phyloP scores from a whole-genome alignment of 2,329 filamentous ascomycete genomes.

The Whalleya microplaca region DNA sequence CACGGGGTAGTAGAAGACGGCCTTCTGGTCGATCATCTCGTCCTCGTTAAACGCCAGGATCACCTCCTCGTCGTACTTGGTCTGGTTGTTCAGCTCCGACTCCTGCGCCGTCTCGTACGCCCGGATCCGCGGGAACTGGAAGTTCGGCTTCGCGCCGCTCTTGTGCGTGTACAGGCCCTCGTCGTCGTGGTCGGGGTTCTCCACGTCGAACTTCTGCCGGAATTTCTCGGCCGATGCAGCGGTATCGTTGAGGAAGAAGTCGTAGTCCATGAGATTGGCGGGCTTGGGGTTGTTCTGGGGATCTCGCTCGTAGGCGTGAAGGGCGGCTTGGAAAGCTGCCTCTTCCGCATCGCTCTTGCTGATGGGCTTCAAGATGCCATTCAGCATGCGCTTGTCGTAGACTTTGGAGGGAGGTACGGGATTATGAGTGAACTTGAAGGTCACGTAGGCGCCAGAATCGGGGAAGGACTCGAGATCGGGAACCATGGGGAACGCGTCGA shows the following conservation, averaged over 20 bases:
- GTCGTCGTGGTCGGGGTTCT: constrained; percentile 58
- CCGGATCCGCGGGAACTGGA: constrained; percentile 64
- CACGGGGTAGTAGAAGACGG: constrained; percentile 70
- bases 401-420: constrained; percentile 56
- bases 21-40: constrained; percentile 52
- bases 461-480: constrained; percentile 72
- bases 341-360: constrained; percentile 59
- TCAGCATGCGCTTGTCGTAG: constrained; percentile 66
- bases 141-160: constrained; percentile 51
- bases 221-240: constrained; percentile 55
- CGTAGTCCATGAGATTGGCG: constrained; percentile 64
- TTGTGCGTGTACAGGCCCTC: constrained; percentile 59
- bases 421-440: constrained; percentile 70
- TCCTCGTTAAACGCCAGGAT: constrained; percentile 62
- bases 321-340: constrained; percentile 51
- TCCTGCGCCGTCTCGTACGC: constrained; percentile 67
- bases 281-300: constrained; percentile 60
- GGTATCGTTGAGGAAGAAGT: constrained; percentile 65
- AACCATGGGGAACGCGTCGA: constrained; percentile 63
- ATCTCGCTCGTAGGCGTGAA: constrained; percentile 60
- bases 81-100: constrained; percentile 57
- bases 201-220: constrained; percentile 62
- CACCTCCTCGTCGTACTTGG: constrained; percentile 68
- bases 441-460: constrained; percentile 70
- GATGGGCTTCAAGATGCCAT: constrained; percentile 64